phyloP scores from a whole-genome alignment of 768 basidiomycete genomes.

The Chalciporus sphaerocephalus region DNA sequence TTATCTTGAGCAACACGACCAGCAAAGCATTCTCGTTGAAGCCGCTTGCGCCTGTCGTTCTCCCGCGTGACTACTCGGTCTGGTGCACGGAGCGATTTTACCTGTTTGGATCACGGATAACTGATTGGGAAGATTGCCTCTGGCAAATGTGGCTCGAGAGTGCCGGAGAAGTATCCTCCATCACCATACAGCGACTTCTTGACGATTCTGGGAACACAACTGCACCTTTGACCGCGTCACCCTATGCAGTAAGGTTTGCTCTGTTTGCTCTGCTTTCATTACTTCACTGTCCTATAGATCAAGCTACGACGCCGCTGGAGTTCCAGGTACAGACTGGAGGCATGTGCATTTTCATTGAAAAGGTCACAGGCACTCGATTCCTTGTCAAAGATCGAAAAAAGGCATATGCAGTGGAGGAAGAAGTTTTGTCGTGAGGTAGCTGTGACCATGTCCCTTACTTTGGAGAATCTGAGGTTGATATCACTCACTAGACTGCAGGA shows the following conservation, averaged over 20 bases:
- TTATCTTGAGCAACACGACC: conserved; percentile 28
- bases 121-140: conserved; percentile 62
- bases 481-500: conserved; percentile 16
- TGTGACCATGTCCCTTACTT: neutral
- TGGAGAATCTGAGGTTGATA: conserved; percentile 1
- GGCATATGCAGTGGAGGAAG: conserved; percentile 51
- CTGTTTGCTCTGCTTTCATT: neutral
- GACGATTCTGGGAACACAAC: conserved; percentile 8
- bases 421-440: conserved; percentile 50
- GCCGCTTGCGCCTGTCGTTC: conserved; percentile 43
- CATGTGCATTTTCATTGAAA: conserved; percentile 47
- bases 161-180: conserved; percentile 37
- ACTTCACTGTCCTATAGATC: conserved; percentile 25
- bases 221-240: conserved; percentile 11
- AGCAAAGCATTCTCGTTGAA: conserved; percentile 37
- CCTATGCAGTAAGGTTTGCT: conserved; percentile 17
- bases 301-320: conserved; percentile 43
- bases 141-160: conserved; percentile 61
- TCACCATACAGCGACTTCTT: conserved; percentile 11
- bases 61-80: conserved; percentile 40
- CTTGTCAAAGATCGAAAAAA: conserved; percentile 35
- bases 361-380: conserved; percentile 33
- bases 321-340: conserved; percentile 47
- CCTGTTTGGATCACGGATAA: conserved; percentile 38
- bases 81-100: conserved; percentile 65